Conservation (phyloP, 1,139 yeast genomes). For the Lodderomyces margitis region DNA sequence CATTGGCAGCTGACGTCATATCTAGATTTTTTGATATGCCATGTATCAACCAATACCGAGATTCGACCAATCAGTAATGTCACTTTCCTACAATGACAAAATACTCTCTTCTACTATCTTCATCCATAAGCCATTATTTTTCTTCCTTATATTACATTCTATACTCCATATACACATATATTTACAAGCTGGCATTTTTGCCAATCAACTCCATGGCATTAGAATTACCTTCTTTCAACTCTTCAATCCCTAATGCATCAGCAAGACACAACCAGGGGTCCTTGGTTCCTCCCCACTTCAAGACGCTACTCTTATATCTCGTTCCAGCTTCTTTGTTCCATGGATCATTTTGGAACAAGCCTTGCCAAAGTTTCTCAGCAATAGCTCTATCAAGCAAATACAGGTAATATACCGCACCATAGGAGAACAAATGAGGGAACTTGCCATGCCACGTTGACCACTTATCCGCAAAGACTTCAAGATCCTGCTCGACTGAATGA, state of each 20-base stretch:
- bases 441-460: constrained; percentile 89
- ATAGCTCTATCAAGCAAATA: constrained; percentile 90
- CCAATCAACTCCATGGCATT: constrained; percentile 71
- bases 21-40: too few relatives aligned
- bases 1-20: too few relatives aligned
- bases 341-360: constrained; percentile 68
- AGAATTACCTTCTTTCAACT: constrained; percentile 63
- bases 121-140: too few relatives aligned
- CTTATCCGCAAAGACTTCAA: constrained; percentile 57
- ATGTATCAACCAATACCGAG: not conserved
- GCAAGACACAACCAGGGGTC: constrained; percentile 90
- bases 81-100: not conserved
- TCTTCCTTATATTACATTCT: too few relatives aligned
- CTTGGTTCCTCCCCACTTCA: constrained; percentile 91
- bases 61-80: not conserved
- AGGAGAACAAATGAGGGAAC: constrained; percentile 89
- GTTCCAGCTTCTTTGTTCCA: constrained; percentile 72
- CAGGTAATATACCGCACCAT: constrained; percentile 93
- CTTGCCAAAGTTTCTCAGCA: constrained; percentile 82
- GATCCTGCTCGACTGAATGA: constrained; percentile 59
- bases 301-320: constrained; percentile 63
- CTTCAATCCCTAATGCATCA: constrained; percentile 66
- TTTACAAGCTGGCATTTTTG: constrained; percentile 11
- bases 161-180: constrained; percentile 6
- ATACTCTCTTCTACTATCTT: too few relatives aligned